A percentile compares a stretch with the other conserved stretches of the same genome.
Evolutionary conservation across 495 filamentous ascomycete species (phyloP).

Genomic region (Thozetella sp.): DNA sequence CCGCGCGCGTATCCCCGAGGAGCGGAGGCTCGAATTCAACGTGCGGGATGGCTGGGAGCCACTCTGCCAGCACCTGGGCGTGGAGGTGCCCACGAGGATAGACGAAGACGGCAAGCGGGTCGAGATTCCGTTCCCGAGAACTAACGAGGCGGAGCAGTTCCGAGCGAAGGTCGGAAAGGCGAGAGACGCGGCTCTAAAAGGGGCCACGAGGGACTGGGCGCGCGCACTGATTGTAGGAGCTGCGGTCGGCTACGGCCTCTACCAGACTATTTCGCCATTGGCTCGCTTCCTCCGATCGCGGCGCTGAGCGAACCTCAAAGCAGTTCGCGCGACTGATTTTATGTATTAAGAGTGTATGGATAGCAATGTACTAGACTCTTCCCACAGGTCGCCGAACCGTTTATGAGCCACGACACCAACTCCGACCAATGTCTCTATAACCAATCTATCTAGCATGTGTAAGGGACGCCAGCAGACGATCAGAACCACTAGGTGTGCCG

Average conservation of each 20-base stretch:
- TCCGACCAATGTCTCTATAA: no score
- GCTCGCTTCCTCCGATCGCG: not conserved
- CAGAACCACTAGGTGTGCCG: no score
- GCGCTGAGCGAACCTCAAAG: no score
- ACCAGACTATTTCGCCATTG: not conserved
- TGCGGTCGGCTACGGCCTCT: not conserved
- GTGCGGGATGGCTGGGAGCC: constrained; percentile 64
- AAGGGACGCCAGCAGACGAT: no score
- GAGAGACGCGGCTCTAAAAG: not conserved
- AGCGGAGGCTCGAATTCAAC: constrained; percentile 55
- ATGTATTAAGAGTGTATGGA: no score
- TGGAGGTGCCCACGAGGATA: constrained; percentile 40
- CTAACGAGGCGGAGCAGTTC: constrained; percentile 11
- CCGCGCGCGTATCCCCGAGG: constrained; percentile 11
- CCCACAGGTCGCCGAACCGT: no score
- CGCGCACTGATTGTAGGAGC: not conserved
- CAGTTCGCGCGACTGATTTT: no score
- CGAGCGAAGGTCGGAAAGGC: constrained; percentile 4
- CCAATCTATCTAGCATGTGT: no score
- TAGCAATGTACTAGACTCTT: no score
- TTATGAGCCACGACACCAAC: no score
- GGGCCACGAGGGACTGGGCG: not conserved
- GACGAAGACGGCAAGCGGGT: constrained; percentile 4
- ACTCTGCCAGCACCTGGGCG: constrained; percentile 62
- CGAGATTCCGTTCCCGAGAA: constrained; percentile 7